Evolutionary conservation across 2,329 filamentous ascomycete species (phyloP).

Genomic region (Lecanicillium sp.): DNA sequence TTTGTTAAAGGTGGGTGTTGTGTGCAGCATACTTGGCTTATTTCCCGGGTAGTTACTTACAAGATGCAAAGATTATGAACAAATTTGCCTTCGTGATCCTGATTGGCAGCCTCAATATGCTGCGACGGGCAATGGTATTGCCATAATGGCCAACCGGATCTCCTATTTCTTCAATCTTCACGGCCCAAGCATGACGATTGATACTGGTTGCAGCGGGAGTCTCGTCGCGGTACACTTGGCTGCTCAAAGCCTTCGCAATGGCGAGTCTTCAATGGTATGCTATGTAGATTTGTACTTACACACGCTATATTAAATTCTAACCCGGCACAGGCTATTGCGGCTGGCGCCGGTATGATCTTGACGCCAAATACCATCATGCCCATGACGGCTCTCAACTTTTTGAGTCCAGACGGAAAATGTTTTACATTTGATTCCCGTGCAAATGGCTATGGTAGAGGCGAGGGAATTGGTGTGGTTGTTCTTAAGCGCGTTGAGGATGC

Average conservation of each 20-base stretch:
- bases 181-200: conserved; percentile 48
- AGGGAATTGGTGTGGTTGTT: conserved; percentile 51
- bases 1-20: conserved; percentile 37
- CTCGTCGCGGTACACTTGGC: conserved; percentile 46
- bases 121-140: conserved; percentile 43
- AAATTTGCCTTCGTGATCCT: conserved; percentile 39
- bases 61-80: conserved; percentile 36
- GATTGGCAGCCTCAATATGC: conserved; percentile 42
- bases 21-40: background rate
- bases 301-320: conserved; percentile 14
- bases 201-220: conserved; percentile 51
- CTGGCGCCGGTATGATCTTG: conserved; percentile 44
- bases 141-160: conserved; percentile 47
- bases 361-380: conserved; percentile 47
- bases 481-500: conserved; percentile 52
- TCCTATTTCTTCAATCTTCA: conserved; percentile 47
- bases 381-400: conserved; percentile 45
- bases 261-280: conserved; percentile 33
- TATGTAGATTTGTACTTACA: background rate
- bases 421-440: conserved; percentile 50
- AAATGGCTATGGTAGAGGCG: conserved; percentile 56
- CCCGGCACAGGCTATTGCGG: conserved; percentile 35
- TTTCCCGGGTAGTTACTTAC: background rate
- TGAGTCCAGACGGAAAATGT: conserved; percentile 41
- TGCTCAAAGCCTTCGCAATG: conserved; percentile 36